Base-by-base conservation (phyloP, 2,329 filamentous ascomycete species). In the Leptoxyphium fumago region DNA sequence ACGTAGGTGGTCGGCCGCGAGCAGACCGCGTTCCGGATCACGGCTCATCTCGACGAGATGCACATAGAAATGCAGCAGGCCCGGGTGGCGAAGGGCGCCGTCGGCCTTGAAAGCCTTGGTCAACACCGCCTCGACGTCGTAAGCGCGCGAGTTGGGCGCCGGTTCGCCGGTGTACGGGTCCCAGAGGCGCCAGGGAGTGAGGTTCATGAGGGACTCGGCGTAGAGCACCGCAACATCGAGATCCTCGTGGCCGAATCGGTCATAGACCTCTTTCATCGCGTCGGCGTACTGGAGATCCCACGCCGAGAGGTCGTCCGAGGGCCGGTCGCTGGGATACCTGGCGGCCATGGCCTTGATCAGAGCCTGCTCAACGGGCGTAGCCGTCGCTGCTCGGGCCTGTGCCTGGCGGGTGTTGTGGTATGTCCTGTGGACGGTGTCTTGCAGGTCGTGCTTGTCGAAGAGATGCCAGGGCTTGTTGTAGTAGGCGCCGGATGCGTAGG, bases 401-500 rank as follows among this genome's bases (percentile, higher is more conserved):
- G 73, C 75, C 45, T 68, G 52, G 44, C 55, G 43, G 47, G 67
- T 65, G 0, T 72, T 70, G 13, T 55, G 43, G 45, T 70, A 64
- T 6, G 72, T 73, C 18, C 64, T 63, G 34, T 61, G 55, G 7
- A 79, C 64, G 0, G 68, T 72, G 0, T 54, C 59, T 11, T 66
- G 58, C 2, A 80, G 64, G 50, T 85, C 81, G 0, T 66, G 59
- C 1, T 69, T 61, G 43, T 80, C 79, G 50, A 85, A 84, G 21
- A 75, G 69, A 26, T 75, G 71, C 82, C 82, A 86, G 0, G 81
- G 77, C 53, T 85, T 84, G 64, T 87, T 83, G 59, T 81, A 79
- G 54, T 87, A 85, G 5, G 82, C 82, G 0, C 82, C 82, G 0
- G 82, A 63, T 1, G 78, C 68, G 55, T 81, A 85, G 0, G 82